Evolutionary conservation across 2,329 filamentous ascomycete species (phyloP).

Genomic region (Aspergillus pseudoviridinutans): DNA sequence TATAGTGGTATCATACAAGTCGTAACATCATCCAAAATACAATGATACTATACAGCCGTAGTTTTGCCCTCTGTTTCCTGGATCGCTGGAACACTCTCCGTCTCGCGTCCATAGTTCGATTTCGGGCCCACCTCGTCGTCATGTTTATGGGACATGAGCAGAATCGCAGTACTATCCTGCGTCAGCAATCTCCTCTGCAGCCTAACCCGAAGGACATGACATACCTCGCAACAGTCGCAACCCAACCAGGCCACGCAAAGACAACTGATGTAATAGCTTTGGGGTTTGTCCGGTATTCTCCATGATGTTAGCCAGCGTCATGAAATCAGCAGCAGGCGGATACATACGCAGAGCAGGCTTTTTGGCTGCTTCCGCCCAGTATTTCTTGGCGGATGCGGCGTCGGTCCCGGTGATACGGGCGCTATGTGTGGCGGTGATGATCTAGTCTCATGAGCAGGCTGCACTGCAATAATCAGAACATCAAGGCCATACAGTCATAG

Average conservation of each 20-base stretch:
- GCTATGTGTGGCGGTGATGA: constrained; percentile 47
- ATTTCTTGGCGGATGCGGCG: constrained; percentile 22
- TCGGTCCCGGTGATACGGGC: constrained; percentile 45
- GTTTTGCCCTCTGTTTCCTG: background rate
- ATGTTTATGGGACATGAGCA: constrained; percentile 33
- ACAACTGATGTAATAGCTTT: constrained; percentile 50
- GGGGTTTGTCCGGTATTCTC: constrained; percentile 47
- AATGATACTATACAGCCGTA: background rate
- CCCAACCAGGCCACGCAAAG: constrained; percentile 51
- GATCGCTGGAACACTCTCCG: background rate
- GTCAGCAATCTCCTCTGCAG: background rate
- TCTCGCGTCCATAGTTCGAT: constrained; percentile 5
- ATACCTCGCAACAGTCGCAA: constrained; percentile 43
- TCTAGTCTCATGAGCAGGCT: constrained; percentile 14
- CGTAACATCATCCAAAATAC: no score
- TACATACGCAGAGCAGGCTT: constrained; percentile 29
- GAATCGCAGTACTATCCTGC: constrained; percentile 16
- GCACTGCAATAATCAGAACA: background rate
- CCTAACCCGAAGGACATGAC: constrained; percentile 14
- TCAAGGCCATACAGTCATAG: constrained; percentile 40
- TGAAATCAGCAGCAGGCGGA: background rate
- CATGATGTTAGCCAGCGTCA: background rate
- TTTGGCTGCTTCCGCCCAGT: constrained; percentile 28
- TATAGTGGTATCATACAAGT: no score
- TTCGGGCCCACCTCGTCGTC: constrained; percentile 22